Conservation (phyloP, 2,329 filamentous ascomycete species). For the Fusarium brachygibbosum region DNA sequence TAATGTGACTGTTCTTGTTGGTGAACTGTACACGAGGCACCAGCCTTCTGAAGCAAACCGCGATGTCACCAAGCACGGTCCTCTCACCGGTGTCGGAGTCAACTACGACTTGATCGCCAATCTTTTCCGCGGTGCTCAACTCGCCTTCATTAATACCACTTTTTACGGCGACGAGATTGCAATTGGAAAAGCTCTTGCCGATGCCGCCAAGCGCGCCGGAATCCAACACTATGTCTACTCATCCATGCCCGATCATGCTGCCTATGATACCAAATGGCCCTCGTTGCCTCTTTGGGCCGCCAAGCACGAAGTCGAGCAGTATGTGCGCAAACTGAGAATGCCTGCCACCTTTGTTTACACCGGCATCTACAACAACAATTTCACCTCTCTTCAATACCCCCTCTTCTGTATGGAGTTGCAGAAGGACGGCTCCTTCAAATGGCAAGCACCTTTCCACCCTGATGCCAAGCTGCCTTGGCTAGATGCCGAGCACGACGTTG, state of each 20-base stretch:
- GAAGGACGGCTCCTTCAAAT: constrained; percentile 86
- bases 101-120: constrained; percentile 79
- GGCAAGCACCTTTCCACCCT: constrained; percentile 94
- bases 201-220: constrained; percentile 86
- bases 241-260: constrained; percentile 94
- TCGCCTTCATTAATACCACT: constrained; percentile 98
- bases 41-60: constrained; percentile 64
- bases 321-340: constrained; percentile 84
- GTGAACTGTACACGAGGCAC: constrained; percentile 72
- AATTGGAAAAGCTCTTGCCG: constrained; percentile 88
- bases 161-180: constrained; percentile 95
- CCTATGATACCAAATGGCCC: constrained; percentile 82
- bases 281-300: constrained; percentile 90
- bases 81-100: constrained; percentile 73
- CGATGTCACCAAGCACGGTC: constrained; percentile 77
- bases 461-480: constrained; percentile 93
- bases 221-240: constrained; percentile 96
- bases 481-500: constrained; percentile 95
- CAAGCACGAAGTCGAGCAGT: constrained; percentile 94
- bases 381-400: constrained; percentile 91
- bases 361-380: constrained; percentile 99
- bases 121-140: constrained; percentile 85
- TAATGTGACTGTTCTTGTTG: constrained; percentile 77
- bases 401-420: constrained; percentile 95
- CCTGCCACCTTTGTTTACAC: constrained; percentile 95